Base-by-base conservation (phyloP, 2,329 filamentous ascomycete genomes). In the Shiraia sp. region DNA sequence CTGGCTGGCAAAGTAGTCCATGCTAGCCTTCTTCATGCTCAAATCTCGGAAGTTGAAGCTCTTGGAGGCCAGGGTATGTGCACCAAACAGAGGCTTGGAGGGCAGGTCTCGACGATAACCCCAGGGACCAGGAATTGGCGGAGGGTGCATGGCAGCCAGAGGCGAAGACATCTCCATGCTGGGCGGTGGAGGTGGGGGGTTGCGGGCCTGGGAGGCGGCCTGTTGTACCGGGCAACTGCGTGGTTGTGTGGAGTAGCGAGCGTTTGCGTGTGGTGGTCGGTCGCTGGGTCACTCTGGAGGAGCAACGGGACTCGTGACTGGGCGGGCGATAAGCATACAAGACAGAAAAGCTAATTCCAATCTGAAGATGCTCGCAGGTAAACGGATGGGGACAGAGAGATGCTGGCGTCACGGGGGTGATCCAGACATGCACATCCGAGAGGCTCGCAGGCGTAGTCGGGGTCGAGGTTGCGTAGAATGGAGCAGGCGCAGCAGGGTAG, bases 111-210 rank as follows among this genome's bases (percentile, higher is more conserved):
- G 70, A 56, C 75, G 72, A 65, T 78, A 81, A 40, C 75, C 85
- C 81, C 91, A 82, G 62, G 78, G 70, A 57, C 83, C 79, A 57
- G 82, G 75, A 72, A 79, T 74, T 72, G 81, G 78, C 31, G 79
- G 78, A 43, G 86, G 89, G 75, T 90, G 90, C 85, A 97, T 88
- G 42, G 92, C 90, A 71, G 92, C 92, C 66, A 97, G 75, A 32
- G 93, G 93, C 61, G 93, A 97, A 31, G 92, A 96, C 53, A 88
- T 86, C 74, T 96, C 90, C 90, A 97, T 96, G 19, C 4, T 8
- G 19, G 19, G 19, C 19, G 19, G 19, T 22, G 19, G 19, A 22
- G 19, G 19, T 22, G 19, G 19, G 19, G 19, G 64, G 35, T 50
- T 49, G 42, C 36, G 48, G 31, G 32, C 28, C 37, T 28, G 24